phyloP scores from a whole-genome alignment of 768 basidiomycete species.

The Mycena olivaceomarginata region DNA sequence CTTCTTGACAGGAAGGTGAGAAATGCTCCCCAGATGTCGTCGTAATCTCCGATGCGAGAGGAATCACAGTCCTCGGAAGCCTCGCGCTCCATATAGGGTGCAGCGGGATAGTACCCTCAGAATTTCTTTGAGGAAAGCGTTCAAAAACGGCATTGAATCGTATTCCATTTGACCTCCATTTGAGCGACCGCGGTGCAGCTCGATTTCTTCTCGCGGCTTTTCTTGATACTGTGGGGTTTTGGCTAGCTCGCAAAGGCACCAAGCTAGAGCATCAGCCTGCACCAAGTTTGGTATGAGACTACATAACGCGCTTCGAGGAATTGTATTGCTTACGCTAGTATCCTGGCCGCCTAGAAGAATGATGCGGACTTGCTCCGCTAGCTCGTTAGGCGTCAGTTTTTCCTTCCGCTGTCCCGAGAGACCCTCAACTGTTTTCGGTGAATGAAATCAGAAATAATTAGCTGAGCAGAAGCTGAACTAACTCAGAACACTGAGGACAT shows the following conservation, averaged over 20 bases:
- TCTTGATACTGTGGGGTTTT: slow-evolving; percentile 40
- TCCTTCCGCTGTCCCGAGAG: slow-evolving; percentile 21
- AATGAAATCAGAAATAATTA: background rate
- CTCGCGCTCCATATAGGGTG: slow-evolving; percentile 31
- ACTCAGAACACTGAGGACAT: slow-evolving; percentile 41
- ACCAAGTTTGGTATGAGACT: background rate
- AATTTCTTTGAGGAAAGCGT: slow-evolving; percentile 44
- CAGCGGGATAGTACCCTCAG: slow-evolving; percentile 31
- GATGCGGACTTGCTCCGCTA: slow-evolving; percentile 39
- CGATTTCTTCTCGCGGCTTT: slow-evolving; percentile 42
- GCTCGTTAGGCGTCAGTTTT: slow-evolving; percentile 27
- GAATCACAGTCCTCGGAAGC: slow-evolving; percentile 58
- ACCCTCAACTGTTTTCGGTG: slow-evolving; percentile 18
- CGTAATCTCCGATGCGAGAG: slow-evolving; percentile 56
- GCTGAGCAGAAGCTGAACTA: background rate
- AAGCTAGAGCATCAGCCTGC: slow-evolving; percentile 37
- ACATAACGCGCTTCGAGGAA: background rate
- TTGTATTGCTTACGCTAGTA: slow-evolving; percentile 30
- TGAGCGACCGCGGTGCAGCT: background rate
- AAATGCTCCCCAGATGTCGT: slow-evolving; percentile 48
- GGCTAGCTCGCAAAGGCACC: slow-evolving; percentile 47
- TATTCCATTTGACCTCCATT: slow-evolving; percentile 32
- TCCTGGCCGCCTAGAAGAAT: slow-evolving; percentile 41
- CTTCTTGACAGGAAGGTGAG: slow-evolving; percentile 54
- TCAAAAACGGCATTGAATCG: slow-evolving; percentile 40